Percentiles rank a stretch among this genome's conserved stretches.
Evolutionary conservation across 805 yeast species (phyloP).

Genomic region (Yarrowia sp.): DNA sequence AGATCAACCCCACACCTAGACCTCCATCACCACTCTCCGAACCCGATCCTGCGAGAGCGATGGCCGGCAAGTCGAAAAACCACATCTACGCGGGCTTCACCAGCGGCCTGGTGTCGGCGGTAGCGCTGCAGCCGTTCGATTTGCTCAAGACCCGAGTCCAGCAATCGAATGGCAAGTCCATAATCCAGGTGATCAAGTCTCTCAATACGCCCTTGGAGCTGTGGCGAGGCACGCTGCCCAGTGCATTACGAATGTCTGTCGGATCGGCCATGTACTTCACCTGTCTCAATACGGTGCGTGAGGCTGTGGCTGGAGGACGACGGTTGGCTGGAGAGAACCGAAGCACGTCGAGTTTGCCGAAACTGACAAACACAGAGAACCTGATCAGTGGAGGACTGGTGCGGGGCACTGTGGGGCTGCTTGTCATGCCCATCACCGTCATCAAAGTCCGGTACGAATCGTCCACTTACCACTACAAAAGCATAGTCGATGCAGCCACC

Average conservation of each 20-base stretch:
- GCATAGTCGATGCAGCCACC: conserved; percentile 65
- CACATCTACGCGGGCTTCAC: conserved; percentile 82
- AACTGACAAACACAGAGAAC: conserved; percentile 71
- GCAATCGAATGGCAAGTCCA: conserved; percentile 53
- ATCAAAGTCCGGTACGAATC: conserved; percentile 91
- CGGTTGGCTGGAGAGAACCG: conserved; percentile 33
- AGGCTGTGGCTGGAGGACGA: conserved; percentile 52
- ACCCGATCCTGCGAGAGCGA: background rate
- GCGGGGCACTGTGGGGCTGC: conserved; percentile 79
- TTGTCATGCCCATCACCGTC: conserved; percentile 95
- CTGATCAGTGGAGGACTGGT: conserved; percentile 77
- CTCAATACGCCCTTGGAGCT: conserved; percentile 54
- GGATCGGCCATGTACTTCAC: conserved; percentile 90
- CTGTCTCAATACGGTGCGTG: conserved; percentile 67
- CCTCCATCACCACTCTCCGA: background rate
- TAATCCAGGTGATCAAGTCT: conserved; percentile 44
- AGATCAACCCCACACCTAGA: conserved; percentile 16
- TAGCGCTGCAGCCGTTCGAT: conserved; percentile 86
- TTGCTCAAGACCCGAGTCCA: conserved; percentile 86
- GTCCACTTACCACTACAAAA: conserved; percentile 69
- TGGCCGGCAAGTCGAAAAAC: conserved; percentile 24
- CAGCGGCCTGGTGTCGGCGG: conserved; percentile 84
- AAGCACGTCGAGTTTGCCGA: conserved; percentile 60
- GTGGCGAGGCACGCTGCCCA: conserved; percentile 95
- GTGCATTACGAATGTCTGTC: conserved; percentile 84